Conservation (phyloP, 257 asterid species). For the Solanum bulbocastanum region DNA sequence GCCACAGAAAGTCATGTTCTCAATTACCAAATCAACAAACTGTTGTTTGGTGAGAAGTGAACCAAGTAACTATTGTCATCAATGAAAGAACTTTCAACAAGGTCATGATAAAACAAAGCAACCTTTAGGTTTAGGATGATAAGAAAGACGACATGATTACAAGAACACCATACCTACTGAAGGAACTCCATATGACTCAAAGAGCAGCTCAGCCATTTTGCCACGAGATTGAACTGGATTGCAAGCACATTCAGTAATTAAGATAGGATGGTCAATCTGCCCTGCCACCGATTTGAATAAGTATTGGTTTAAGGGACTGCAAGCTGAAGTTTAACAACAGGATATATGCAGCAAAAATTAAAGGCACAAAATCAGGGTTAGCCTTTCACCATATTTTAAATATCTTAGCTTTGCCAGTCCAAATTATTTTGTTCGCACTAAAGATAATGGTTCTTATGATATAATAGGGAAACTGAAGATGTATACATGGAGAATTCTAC, state of each 20-base stretch:
- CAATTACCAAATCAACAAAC: not conserved
- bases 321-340: not conserved
- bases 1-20: not conserved
- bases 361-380: not conserved
- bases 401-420: not conserved
- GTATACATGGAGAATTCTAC: not conserved
- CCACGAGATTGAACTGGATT: constrained; percentile 94
- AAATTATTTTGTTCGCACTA: not conserved
- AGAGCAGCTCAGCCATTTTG: constrained; percentile 96
- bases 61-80: not conserved
- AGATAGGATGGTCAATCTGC: constrained; percentile 92
- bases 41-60: not conserved
- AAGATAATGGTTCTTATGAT: not conserved
- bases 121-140: not conserved
- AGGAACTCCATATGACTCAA: constrained; percentile 95
- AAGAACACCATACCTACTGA: constrained; percentile 50
- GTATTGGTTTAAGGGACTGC: not conserved
- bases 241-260: constrained; percentile 94
- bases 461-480: not conserved
- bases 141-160: not conserved
- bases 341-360: not conserved
- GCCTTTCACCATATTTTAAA: not conserved
- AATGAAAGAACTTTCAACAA: not conserved
- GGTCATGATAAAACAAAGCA: not conserved
- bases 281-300: constrained; percentile 23